phyloP scores from a whole-genome alignment of 129 eudicot genomes.

The Helichrysum umbraculigerum region DNA sequence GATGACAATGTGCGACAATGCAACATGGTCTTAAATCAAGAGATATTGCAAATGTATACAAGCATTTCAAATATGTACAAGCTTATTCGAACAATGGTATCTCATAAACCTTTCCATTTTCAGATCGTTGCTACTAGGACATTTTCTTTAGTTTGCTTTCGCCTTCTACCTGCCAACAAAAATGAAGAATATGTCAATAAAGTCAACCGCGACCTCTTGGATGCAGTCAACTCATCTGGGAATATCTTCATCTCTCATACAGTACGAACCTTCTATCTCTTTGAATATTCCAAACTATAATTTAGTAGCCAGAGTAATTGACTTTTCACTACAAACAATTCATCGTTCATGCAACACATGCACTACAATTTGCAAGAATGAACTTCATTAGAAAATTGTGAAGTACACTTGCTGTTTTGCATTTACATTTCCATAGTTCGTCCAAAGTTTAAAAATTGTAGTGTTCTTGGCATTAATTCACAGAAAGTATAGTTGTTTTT shows the following conservation, averaged over 20 bases:
- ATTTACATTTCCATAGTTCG: too few relatives aligned
- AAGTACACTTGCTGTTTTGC: background rate
- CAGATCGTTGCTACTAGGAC: conserved; percentile 78
- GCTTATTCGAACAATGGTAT: background rate
- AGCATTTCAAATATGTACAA: background rate
- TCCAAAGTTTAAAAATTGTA: too few relatives aligned
- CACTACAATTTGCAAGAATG: background rate
- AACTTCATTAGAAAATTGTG: background rate
- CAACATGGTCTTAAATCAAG: background rate
- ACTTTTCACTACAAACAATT: background rate
- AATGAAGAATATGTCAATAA: conserved; percentile 48
- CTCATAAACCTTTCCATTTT: conserved; percentile 21
- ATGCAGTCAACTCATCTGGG: conserved; percentile 83
- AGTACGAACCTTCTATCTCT: conserved; percentile 39
- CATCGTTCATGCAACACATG: background rate
- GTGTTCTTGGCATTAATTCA: too few relatives aligned
- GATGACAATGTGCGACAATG: background rate
- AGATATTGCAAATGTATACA: conserved; percentile 6
- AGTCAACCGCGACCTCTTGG: conserved; percentile 71
- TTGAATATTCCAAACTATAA: background rate
- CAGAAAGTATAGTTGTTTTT: background rate
- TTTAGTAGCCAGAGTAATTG: background rate
- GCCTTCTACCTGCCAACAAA: conserved; percentile 57
- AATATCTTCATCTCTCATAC: conserved; percentile 90
- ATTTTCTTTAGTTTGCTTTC: conserved; percentile 87